These are phyloP conservation scores for Poronia punctata DNA, from an alignment of 495 filamentous ascomycete genomes.

Conservation along the genomic window DNA sequence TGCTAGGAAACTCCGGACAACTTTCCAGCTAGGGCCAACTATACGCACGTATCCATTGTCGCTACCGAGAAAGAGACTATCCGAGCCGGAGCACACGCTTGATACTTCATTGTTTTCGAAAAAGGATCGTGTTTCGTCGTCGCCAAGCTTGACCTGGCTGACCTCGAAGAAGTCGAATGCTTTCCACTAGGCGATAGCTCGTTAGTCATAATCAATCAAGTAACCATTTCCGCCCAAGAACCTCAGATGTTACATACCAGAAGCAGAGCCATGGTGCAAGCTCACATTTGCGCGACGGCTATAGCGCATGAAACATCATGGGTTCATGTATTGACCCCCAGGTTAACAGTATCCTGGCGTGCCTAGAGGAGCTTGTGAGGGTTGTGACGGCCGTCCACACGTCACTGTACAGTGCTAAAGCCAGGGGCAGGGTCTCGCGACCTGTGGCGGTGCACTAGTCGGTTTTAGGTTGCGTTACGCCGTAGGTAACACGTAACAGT, in stretches of 20 bases:
- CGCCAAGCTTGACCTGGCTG: constrained; percentile 69
- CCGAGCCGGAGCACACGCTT: constrained; percentile 73
- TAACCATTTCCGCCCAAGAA: neutral
- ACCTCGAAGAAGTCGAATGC: constrained; percentile 99
- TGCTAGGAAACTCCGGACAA: constrained; percentile 78
- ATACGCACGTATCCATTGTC: constrained; percentile 79
- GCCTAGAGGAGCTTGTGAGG: too few relatives aligned
- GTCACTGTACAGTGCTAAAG: constrained; percentile 3
- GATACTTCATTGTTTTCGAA: constrained; percentile 44
- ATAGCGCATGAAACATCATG: too few relatives aligned
- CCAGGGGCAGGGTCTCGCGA: too few relatives aligned
- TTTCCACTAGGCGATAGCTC: constrained; percentile 69
- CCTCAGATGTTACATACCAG: constrained; percentile 10
- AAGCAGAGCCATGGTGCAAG: constrained; percentile 25
- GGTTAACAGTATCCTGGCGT: too few relatives aligned
- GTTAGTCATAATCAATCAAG: constrained; percentile 11
- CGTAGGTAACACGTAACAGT: too few relatives aligned
- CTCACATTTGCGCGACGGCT: constrained; percentile 13
- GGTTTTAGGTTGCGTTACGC: too few relatives aligned
- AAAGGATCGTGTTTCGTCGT: constrained; percentile 51
- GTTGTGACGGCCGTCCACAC: too few relatives aligned
- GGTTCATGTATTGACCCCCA: too few relatives aligned
- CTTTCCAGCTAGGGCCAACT: constrained; percentile 77
- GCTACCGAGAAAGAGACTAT: constrained; percentile 84
- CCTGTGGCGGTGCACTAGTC: constrained; percentile 8